phyloP scores from a whole-genome alignment of 345 rosid species.

The Aethionema arabicum region DNA sequence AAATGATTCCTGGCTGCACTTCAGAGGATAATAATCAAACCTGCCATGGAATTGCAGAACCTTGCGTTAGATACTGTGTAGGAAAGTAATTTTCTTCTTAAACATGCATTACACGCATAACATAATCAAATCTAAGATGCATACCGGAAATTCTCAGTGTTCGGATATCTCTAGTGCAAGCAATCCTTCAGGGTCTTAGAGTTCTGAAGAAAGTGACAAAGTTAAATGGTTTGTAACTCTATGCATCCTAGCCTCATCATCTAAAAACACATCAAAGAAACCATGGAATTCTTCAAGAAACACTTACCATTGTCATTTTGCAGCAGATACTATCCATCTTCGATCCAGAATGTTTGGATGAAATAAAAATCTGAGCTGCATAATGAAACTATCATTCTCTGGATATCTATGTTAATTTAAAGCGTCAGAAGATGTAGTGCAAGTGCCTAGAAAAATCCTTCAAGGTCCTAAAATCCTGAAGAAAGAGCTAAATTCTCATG shows the following conservation, averaged over 20 bases:
- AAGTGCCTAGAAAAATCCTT: background rate
- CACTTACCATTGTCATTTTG: background rate
- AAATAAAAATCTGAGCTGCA: no score
- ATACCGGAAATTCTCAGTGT: background rate
- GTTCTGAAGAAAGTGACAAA: background rate
- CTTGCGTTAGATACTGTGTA: background rate
- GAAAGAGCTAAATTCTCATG: background rate
- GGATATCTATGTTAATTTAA: no score
- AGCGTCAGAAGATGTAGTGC: no score
- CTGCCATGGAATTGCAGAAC: conserved; percentile 16
- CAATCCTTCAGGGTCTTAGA: background rate
- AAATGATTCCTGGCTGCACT: background rate
- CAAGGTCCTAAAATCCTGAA: background rate
- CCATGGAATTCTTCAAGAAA: background rate
- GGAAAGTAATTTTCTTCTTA: background rate
- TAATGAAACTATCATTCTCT: no score
- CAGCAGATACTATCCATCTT: background rate
- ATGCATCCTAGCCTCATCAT: background rate
- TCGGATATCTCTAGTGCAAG: background rate
- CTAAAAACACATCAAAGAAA: background rate
- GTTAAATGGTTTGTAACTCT: background rate
- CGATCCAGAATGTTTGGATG: background rate
- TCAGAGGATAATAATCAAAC: conserved; percentile 8
- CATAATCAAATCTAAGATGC: background rate
- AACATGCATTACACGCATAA: background rate